Evolutionary conservation across 2,329 filamentous ascomycete species (phyloP).

Genomic region (Arachnopeziza araneosa): DNA sequence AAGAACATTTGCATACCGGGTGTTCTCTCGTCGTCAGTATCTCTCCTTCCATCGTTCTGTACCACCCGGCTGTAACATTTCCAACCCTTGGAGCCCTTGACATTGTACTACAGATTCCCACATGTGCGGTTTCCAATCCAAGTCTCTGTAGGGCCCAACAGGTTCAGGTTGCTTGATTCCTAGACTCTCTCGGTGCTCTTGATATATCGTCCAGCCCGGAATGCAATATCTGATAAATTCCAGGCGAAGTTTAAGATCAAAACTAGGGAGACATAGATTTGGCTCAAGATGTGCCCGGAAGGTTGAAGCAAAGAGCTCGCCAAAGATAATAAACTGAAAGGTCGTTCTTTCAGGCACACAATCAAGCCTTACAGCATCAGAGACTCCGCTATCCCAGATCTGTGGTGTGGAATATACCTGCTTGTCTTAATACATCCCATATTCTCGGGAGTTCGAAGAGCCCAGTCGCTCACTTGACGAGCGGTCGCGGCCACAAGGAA

Average conservation of each 20-base stretch:
- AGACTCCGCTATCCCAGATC: no score
- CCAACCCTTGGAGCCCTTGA: conserved; percentile 6
- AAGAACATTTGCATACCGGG: no score
- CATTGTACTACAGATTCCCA: conserved; percentile 5
- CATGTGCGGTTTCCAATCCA: conserved; percentile 6
- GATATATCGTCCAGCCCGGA: no score
- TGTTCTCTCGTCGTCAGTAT: no score
- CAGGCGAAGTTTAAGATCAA: not conserved
- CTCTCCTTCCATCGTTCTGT: no score
- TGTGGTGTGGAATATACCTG: no score
- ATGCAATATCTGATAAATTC: no score
- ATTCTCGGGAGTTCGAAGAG: conserved; percentile 21
- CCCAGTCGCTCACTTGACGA: conserved; percentile 31
- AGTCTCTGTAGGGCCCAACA: no score
- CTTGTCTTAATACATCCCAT: conserved; percentile 6
- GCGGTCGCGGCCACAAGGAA: conserved; percentile 33
- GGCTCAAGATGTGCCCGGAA: conserved; percentile 3
- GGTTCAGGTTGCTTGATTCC: no score
- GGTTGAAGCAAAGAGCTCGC: conserved; percentile 1
- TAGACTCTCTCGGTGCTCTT: no score
- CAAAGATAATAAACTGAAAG: not conserved
- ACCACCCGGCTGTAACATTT: conserved; percentile 1
- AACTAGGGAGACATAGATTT: conserved; percentile 3
- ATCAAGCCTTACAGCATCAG: no score
- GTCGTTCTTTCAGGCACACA: not conserved